Evolutionary conservation across 2,329 filamentous ascomycete genomes (phyloP).

Genomic region (Cadophora gregata): DNA sequence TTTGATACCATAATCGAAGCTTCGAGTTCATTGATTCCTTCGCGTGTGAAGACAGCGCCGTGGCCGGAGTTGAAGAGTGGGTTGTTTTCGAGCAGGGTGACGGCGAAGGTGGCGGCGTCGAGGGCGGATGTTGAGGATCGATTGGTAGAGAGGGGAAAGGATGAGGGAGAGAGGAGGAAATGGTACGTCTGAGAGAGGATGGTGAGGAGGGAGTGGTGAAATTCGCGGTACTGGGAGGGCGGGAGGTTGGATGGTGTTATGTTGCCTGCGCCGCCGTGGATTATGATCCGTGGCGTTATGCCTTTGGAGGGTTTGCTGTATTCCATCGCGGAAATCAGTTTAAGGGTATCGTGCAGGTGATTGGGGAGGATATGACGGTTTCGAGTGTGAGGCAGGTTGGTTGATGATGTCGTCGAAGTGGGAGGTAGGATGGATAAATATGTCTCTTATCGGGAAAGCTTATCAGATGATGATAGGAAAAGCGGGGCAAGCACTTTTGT

Average conservation of each 20-base stretch:
- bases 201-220: slow-evolving; percentile 63
- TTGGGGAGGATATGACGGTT: not conserved
- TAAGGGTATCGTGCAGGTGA: not conserved
- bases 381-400: not conserved
- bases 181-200: slow-evolving; percentile 59
- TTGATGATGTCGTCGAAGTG: not conserved
- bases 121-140: slow-evolving; percentile 59
- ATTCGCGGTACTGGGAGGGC: slow-evolving; percentile 61
- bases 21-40: slow-evolving; percentile 85
- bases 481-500: not conserved
- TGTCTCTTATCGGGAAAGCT: slow-evolving; percentile 7
- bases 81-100: slow-evolving; percentile 77
- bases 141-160: slow-evolving; percentile 59
- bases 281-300: slow-evolving; percentile 27
- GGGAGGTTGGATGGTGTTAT: slow-evolving; percentile 65
- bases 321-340: no score
- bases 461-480: not conserved
- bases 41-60: slow-evolving; percentile 85
- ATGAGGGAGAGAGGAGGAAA: slow-evolving; percentile 58
- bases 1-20: slow-evolving; percentile 84
- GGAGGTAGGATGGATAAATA: not conserved
- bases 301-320: slow-evolving; percentile 10
- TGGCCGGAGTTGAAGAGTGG: slow-evolving; percentile 83
- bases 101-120: slow-evolving; percentile 76
- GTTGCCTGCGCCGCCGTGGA: slow-evolving; percentile 70